Evolutionary conservation across 2,329 filamentous ascomycete species (phyloP).

Genomic region (Talaromyces sp.): DNA sequence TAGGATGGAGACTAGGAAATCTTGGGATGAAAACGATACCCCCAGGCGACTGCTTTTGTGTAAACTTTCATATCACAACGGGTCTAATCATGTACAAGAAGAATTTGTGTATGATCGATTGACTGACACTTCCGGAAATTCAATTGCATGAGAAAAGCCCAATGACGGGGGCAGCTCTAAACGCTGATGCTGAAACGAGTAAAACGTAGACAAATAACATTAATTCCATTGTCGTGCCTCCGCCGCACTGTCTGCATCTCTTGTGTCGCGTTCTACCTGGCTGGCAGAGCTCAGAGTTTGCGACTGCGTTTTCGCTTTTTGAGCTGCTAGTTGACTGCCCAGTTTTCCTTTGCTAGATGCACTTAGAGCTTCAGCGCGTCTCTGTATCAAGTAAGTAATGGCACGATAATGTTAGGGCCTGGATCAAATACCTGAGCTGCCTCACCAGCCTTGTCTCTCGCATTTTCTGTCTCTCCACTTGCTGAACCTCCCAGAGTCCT

Average conservation of each 20-base stretch:
- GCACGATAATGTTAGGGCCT: neutral
- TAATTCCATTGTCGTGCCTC: conserved; percentile 55
- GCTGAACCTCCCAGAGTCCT: conserved; percentile 58
- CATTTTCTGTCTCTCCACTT: conserved; percentile 45
- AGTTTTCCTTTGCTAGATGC: conserved; percentile 57
- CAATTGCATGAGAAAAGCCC: neutral
- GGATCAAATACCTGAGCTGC: conserved; percentile 68
- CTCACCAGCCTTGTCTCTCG: conserved; percentile 66
- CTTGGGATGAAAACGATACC: neutral
- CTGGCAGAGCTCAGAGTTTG: conserved; percentile 65
- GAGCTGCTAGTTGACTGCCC: conserved; percentile 62
- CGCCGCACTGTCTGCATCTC: conserved; percentile 61
- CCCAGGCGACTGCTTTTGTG: neutral
- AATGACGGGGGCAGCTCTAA: neutral
- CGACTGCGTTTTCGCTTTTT: conserved; percentile 66
- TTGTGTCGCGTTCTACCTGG: conserved; percentile 56
- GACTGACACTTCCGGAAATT: neutral
- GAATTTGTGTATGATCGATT: neutral
- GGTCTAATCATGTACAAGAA: neutral
- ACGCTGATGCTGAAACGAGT: neutral
- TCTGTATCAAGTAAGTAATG: conserved; percentile 39
- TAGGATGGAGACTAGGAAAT: conserved; percentile 8
- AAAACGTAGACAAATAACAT: conserved; percentile 10
- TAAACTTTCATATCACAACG: neutral
- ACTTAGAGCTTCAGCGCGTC: conserved; percentile 55